Evolutionary conservation across 371 early-diverging fungal species (phyloP).

Genomic region (Zychaea mexicana): DNA sequence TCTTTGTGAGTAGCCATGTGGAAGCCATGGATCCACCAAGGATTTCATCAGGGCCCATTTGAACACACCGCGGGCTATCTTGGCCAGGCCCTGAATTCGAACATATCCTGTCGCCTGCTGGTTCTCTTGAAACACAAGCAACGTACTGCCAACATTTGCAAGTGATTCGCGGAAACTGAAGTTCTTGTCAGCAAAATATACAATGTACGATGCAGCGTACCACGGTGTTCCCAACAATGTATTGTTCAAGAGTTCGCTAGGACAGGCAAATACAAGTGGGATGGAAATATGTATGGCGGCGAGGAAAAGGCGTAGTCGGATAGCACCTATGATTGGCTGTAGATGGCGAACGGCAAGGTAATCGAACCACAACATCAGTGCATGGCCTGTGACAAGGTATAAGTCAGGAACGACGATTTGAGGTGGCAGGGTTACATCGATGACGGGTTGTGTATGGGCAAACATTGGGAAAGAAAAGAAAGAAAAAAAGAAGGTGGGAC

Average conservation of each 20-base stretch:
- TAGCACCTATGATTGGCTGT: constrained; percentile 6
- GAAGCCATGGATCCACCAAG: constrained; percentile 19
- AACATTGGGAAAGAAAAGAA: constrained; percentile 7
- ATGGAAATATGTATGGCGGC: constrained; percentile 10
- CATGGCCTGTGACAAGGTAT: constrained; percentile 11
- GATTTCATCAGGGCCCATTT: constrained; percentile 24
- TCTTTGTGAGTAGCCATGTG: neutral
- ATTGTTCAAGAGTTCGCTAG: constrained; percentile 4
- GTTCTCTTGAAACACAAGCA: neutral
- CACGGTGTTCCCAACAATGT: constrained; percentile 23
- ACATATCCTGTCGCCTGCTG: neutral
- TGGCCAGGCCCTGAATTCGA: constrained; percentile 25
- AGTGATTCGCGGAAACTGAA: constrained; percentile 1
- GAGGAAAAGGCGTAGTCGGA: constrained; percentile 11
- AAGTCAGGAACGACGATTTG: constrained; percentile 11
- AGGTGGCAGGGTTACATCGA: constrained; percentile 26
- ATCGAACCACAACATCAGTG: constrained; percentile 8
- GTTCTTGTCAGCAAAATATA: constrained; percentile 16
- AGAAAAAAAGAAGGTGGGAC: constrained; percentile 2
- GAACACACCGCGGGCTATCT: constrained; percentile 21
- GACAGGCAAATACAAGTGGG: constrained; percentile 23
- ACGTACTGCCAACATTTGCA: neutral
- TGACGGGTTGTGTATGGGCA: constrained; percentile 17
- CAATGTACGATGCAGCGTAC: constrained; percentile 23
- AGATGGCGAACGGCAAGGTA: constrained; percentile 12